Evolutionary conservation across 192 early-diverging fungal species (phyloP).

Genomic region (Coemansia furcata): DNA sequence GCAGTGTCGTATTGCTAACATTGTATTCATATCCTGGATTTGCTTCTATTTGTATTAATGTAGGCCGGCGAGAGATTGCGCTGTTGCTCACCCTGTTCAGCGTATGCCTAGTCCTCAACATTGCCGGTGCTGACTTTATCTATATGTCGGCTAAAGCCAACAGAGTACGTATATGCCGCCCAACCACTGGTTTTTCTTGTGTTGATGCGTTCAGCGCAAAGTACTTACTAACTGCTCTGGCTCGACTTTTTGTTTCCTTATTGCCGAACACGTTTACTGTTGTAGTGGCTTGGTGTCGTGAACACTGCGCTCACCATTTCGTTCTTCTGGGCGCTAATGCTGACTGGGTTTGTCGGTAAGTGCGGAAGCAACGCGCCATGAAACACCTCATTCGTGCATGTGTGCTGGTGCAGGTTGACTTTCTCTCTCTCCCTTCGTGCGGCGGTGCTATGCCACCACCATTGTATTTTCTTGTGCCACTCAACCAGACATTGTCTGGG

Average conservation of each 20-base stretch:
- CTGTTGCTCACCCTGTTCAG: conserved; percentile 40
- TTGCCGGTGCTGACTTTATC: conserved; percentile 43
- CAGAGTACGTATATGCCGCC: conserved; percentile 24
- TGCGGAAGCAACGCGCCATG: not conserved
- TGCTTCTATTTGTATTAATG: not conserved
- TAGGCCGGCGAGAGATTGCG: conserved; percentile 56
- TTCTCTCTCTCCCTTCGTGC: not conserved
- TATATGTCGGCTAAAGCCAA: conserved; percentile 27
- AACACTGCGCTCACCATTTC: conserved; percentile 48
- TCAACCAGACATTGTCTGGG: not conserved
- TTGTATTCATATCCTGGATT: not conserved
- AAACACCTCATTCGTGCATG: not conserved
- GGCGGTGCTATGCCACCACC: not conserved
- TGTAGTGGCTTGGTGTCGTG: conserved; percentile 52
- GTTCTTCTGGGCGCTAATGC: conserved; percentile 48
- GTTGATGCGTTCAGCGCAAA: not conserved
- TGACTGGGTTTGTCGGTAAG: conserved; percentile 51
- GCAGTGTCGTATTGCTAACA: not conserved
- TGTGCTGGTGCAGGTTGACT: not conserved
- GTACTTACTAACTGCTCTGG: not conserved
- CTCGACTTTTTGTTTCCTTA: not conserved
- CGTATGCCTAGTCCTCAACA: conserved; percentile 42
- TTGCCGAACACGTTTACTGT: not conserved
- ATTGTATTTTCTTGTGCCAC: not conserved
- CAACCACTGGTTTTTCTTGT: not conserved